Conservation (phyloP, 2,329 filamentous ascomycete genomes). For the Ceratocystis albifundus region DNA sequence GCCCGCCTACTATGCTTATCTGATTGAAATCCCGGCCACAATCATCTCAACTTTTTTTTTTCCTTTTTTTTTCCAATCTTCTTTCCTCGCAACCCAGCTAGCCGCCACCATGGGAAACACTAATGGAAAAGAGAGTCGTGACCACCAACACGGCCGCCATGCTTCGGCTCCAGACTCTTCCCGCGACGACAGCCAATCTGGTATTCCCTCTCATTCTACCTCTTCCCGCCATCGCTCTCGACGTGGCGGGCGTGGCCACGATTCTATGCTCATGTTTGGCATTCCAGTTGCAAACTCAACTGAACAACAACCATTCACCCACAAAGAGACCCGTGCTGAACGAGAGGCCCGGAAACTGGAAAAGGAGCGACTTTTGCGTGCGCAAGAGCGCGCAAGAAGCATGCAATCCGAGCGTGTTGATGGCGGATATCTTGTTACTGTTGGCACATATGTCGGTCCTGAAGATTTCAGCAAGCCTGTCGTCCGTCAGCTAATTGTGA, state of each 20-base stretch:
- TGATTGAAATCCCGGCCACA: neutral
- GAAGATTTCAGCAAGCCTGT: constrained; percentile 88
- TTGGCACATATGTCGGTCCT: constrained; percentile 80
- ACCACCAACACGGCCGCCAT: constrained; percentile 21
- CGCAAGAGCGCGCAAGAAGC: constrained; percentile 81
- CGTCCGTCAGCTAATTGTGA: constrained; percentile 83
- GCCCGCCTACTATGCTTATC: neutral
- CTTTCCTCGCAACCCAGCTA: constrained; percentile 8
- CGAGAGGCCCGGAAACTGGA: constrained; percentile 77
- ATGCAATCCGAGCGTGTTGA: constrained; percentile 87
- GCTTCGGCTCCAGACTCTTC: constrained; percentile 1
- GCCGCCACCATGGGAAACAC: constrained; percentile 32
- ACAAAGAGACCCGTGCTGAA: constrained; percentile 83
- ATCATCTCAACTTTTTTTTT: neutral
- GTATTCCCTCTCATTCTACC: constrained; percentile 33
- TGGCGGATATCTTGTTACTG: constrained; percentile 85
- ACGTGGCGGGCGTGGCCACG: constrained; percentile 30
- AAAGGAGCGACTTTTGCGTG: constrained; percentile 60
- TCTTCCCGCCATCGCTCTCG: constrained; percentile 26
- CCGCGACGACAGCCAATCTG: constrained; percentile 24
- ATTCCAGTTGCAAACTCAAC: neutral
- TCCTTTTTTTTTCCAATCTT: neutral
- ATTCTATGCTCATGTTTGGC: constrained; percentile 15
- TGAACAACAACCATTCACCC: constrained; percentile 41
- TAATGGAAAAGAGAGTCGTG: constrained; percentile 34